Evolutionary conservation across 75 land plant genomes (phyloP).

Genomic region (Sequoia sempervirens): DNA sequence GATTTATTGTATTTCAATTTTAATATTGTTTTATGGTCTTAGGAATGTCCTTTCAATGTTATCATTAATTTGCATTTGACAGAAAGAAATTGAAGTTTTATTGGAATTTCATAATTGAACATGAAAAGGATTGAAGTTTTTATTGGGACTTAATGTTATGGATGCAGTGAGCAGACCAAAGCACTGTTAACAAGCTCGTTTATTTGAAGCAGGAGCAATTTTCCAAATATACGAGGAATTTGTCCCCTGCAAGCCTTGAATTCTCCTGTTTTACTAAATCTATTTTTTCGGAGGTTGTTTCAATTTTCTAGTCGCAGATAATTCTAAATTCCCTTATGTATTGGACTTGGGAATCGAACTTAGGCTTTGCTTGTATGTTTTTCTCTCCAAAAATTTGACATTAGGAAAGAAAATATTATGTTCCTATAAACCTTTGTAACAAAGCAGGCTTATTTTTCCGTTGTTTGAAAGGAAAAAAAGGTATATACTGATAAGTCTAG

Average conservation of each 20-base stretch:
- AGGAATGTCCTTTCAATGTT: not conserved
- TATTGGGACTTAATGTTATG: slow-evolving; percentile 4
- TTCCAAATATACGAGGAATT: slow-evolving; percentile 65
- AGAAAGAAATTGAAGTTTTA: not conserved
- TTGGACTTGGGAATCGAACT: too few species aligned
- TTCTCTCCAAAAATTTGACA: too few species aligned
- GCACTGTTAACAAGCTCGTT: slow-evolving; percentile 62
- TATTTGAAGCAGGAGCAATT: slow-evolving; percentile 70
- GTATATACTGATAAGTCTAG: too few species aligned
- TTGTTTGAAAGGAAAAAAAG: too few species aligned
- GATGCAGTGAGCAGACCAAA: slow-evolving; percentile 72
- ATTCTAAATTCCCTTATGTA: too few species aligned
- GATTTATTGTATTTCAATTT: not conserved
- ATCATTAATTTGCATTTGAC: not conserved
- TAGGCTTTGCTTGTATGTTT: too few species aligned
- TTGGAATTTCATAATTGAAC: not conserved
- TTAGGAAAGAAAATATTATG: too few species aligned
- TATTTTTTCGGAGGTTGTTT: too few species aligned
- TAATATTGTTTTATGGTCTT: not conserved
- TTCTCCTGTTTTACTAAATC: not conserved
- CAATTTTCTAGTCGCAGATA: too few species aligned
- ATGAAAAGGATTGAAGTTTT: not conserved
- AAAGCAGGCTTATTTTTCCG: too few species aligned
- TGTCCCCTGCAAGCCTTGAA: slow-evolving; percentile 66
- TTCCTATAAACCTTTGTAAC: too few species aligned